Evolutionary conservation across 2,329 filamentous ascomycete genomes (phyloP).

Genomic region (Fragosphaeria purpurea): DNA sequence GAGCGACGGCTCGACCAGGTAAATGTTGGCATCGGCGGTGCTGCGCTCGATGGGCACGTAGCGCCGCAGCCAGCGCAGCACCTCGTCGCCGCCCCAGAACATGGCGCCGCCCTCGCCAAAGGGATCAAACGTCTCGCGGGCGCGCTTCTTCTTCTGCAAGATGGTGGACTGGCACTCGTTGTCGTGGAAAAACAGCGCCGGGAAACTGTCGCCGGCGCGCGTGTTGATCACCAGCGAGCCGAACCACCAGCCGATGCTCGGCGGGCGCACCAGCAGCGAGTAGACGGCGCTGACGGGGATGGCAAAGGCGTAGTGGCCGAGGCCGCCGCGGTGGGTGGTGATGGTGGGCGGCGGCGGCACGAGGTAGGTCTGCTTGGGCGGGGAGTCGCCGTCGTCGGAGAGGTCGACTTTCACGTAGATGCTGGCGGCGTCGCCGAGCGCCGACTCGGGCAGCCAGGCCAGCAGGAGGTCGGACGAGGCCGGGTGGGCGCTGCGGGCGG

Average conservation of each 20-base stretch:
- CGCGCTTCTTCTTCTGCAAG: conserved; percentile 77
- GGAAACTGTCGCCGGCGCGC: conserved; percentile 81
- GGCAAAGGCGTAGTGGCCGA: conserved; percentile 82
- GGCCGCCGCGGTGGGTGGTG: conserved; percentile 59
- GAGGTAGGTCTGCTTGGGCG: conserved; percentile 77
- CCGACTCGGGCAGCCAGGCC: conserved; percentile 86
- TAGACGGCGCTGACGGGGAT: conserved; percentile 85
- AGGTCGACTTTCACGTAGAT: conserved; percentile 96
- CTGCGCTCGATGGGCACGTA: conserved; percentile 80
- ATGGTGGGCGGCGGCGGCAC: conserved; percentile 86
- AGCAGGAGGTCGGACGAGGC: conserved; percentile 68
- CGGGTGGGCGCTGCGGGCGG: conserved; percentile 23
- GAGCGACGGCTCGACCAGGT: conserved; percentile 75
- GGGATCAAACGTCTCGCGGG: conserved; percentile 78
- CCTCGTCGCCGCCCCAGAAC: conserved; percentile 97
- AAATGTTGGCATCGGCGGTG: conserved; percentile 78
- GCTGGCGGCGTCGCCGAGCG: conserved; percentile 73
- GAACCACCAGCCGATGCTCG: conserved; percentile 97
- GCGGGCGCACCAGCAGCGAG: conserved; percentile 79
- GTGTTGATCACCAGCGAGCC: conserved; percentile 92
- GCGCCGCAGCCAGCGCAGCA: conserved; percentile 77
- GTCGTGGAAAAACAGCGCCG: conserved; percentile 94
- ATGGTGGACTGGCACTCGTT: conserved; percentile 95
- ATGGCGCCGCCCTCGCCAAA: conserved; percentile 77
- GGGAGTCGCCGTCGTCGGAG: conserved; percentile 52